These are phyloP conservation scores for Nannochloris sp. DNA, from an alignment of 139 green algal species.

Conservation along the genomic window DNA sequence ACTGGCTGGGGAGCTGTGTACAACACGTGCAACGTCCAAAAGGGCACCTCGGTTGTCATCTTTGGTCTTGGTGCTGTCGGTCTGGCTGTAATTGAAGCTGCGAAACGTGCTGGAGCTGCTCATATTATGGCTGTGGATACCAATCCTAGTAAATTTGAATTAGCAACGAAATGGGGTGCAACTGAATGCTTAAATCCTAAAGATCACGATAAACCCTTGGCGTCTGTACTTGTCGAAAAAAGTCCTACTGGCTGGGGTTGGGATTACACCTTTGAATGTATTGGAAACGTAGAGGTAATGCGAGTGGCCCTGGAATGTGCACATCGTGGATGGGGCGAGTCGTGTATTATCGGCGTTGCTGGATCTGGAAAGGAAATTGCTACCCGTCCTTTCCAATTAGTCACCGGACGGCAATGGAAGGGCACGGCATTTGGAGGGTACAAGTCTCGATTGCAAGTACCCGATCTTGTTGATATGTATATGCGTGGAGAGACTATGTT, in stretches of 20 bases:
- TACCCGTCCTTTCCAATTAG: conserved; percentile 91
- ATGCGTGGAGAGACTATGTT: conserved; percentile 76
- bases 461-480: conserved; percentile 79
- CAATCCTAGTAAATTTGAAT: conserved; percentile 79
- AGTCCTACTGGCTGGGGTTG: conserved; percentile 78
- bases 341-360: conserved; percentile 58
- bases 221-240: conserved; percentile 75
- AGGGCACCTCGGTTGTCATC: conserved; percentile 77
- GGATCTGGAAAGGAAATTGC: conserved; percentile 39
- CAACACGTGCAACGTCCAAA: conserved; percentile 90
- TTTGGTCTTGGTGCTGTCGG: conserved; percentile 83
- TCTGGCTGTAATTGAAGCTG: conserved; percentile 84
- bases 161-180: conserved; percentile 74
- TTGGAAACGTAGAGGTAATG: conserved; percentile 91
- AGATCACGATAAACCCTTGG: conserved; percentile 68
- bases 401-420: conserved; percentile 84
- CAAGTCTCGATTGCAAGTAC: conserved; percentile 56
- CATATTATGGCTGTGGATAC: conserved; percentile 92
- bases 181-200: conserved; percentile 85
- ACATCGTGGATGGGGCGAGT: conserved; percentile 81
- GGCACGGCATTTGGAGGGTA: conserved; percentile 92
- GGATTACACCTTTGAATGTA: conserved; percentile 95
- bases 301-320: conserved; percentile 86
- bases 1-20: conserved; percentile 90
- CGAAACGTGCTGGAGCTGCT: conserved; percentile 55